A percentile compares a stretch with the other conserved stretches of the same genome.
These are phyloP conservation scores for Aspergillus viridinutans DNA, from an alignment of 2,329 filamentous ascomycete genomes.

Conservation along the genomic window DNA sequence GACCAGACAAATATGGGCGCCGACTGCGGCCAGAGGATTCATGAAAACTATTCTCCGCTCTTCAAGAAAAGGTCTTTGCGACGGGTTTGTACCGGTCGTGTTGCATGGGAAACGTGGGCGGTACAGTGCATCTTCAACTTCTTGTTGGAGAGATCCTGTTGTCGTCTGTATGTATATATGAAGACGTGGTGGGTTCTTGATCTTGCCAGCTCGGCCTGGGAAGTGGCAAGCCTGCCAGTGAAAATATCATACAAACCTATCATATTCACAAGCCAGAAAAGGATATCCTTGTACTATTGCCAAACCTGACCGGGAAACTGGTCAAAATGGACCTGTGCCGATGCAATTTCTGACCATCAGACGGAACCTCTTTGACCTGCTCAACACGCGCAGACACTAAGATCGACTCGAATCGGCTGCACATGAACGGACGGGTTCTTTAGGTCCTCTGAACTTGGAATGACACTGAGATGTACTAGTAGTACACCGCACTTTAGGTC, in stretches of 20 bases:
- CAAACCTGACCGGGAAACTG: not conserved
- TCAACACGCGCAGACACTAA: not conserved
- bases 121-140: not conserved
- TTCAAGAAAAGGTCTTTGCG: not conserved
- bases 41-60: not conserved
- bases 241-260: not conserved
- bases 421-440: not conserved
- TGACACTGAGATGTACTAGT: not conserved
- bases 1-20: not conserved
- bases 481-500: not conserved
- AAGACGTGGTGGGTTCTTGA: not conserved
- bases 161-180: constrained; percentile 6
- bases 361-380: not conserved
- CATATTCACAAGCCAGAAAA: not conserved
- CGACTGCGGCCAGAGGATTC: not conserved
- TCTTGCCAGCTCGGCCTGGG: not conserved
- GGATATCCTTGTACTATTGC: not conserved
- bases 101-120: not conserved
- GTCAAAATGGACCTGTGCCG: not conserved
- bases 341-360: not conserved
- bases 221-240: not conserved
- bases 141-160: not conserved
- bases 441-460: not conserved
- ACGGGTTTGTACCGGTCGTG: not conserved
- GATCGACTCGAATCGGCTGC: not conserved